A percentile compares a stretch with the other conserved stretches of the same genome.
Evolutionary conservation across 805 yeast species (phyloP).

Genomic region (Lipomyces spencermartinsiae): DNA sequence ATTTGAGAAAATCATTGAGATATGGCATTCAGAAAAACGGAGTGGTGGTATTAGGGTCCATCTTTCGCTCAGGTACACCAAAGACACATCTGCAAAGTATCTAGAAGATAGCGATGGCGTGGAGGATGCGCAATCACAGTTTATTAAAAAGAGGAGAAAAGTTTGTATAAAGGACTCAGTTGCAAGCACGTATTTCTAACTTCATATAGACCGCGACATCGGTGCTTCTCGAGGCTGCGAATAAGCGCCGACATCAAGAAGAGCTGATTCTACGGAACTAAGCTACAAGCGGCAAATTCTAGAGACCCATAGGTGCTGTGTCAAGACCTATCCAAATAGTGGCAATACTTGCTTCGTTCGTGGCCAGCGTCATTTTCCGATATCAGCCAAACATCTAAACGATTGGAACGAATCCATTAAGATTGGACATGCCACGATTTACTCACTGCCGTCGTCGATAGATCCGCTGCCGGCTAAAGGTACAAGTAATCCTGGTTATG

Average conservation of each 20-base stretch:
- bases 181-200: background rate
- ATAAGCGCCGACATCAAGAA: slow-evolving; percentile 2
- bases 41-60: background rate
- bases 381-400: slow-evolving; percentile 2
- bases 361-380: slow-evolving; percentile 4
- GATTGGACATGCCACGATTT: slow-evolving; percentile 1
- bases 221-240: slow-evolving; percentile 5
- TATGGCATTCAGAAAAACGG: background rate
- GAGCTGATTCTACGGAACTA: slow-evolving; percentile 1
- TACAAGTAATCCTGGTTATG: slow-evolving; percentile 3
- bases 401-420: slow-evolving; percentile 7
- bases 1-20: background rate
- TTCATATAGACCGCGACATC: background rate
- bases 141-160: background rate
- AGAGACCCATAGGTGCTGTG: background rate
- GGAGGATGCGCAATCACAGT: background rate
- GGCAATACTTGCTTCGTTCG: slow-evolving; percentile 9
- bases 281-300: slow-evolving; percentile 1
- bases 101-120: background rate
- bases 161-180: background rate
- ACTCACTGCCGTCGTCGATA: background rate
- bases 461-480: slow-evolving; percentile 1
- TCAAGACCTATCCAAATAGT: background rate
- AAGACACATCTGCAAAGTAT: background rate
- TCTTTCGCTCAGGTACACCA: slow-evolving; percentile 2